Percentiles rank a stretch among this genome's conserved stretches.
These are phyloP conservation scores for Silene uniflora DNA, from an alignment of 148 eudicot species.

Conservation along the genomic window DNA sequence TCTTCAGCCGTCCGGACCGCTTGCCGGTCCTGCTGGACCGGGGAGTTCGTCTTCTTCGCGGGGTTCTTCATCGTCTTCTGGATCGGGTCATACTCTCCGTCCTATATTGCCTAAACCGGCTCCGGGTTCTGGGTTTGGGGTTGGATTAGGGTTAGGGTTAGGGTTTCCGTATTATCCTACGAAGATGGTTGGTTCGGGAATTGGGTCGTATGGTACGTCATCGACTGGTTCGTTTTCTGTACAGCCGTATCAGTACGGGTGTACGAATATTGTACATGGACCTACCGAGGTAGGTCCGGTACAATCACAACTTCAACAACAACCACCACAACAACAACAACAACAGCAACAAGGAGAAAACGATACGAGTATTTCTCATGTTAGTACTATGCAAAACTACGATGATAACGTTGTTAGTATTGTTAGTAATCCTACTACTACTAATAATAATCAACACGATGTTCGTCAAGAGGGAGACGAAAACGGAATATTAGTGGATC, in stretches of 20 bases:
- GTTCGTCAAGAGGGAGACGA: neutral
- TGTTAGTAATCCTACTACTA: neutral
- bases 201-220: neutral
- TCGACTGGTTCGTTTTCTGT: conserved; percentile 10
- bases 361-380: neutral
- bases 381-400: neutral
- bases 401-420: neutral
- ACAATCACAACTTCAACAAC: conserved; percentile 20
- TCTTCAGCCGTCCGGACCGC: conserved; percentile 43
- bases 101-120: conserved; percentile 63
- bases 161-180: conserved; percentile 16
- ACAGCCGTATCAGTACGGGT: conserved; percentile 19
- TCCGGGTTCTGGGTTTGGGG: conserved; percentile 39
- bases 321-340: neutral
- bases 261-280: conserved; percentile 33
- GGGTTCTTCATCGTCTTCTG: conserved; percentile 19
- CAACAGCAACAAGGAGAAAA: neutral
- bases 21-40: conserved; percentile 15
- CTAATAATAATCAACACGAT: neutral
- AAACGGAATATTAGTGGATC: neutral
- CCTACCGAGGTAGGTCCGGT: conserved; percentile 16
- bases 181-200: neutral
- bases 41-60: conserved; percentile 24
- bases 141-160: conserved; percentile 1
- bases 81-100: conserved; percentile 54